Evolutionary conservation across 179 eudicot genomes (phyloP).

Genomic region (Spinacia oleracea): DNA sequence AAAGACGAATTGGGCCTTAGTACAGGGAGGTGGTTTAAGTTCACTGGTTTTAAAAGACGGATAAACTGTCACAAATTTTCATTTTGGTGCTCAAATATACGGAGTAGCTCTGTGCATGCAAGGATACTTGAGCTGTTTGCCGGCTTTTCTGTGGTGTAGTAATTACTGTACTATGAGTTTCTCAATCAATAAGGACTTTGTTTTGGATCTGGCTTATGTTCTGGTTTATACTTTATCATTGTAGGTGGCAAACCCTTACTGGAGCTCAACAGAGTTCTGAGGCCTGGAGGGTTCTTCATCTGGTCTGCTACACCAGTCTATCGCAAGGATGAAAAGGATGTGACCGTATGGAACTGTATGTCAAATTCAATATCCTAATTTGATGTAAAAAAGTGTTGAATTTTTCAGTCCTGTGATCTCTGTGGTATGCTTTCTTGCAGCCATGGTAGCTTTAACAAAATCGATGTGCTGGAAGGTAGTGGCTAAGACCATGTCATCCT

Average conservation of each 20-base stretch:
- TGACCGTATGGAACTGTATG: conserved; percentile 71
- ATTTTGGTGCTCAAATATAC: background rate
- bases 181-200: background rate
- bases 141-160: background rate
- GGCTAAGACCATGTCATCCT: conserved; percentile 49
- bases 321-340: conserved; percentile 57
- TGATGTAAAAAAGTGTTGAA: background rate
- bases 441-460: conserved; percentile 76
- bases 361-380: conserved; percentile 3
- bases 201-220: background rate
- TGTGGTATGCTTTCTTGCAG: conserved; percentile 44
- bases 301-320: conserved; percentile 99
- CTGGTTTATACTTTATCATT: conserved; percentile 26
- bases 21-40: background rate
- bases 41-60: background rate
- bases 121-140: no score
- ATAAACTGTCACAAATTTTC: background rate
- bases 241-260: conserved; percentile 85
- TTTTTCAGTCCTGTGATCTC: background rate
- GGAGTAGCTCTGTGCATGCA: background rate
- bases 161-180: background rate
- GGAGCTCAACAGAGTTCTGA: conserved; percentile 86
- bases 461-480: conserved; percentile 87
- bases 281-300: conserved; percentile 90
- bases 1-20: background rate